Evolutionary conservation across 2,329 filamentous ascomycete species (phyloP).

Genomic region (Fusarium veterinarium): DNA sequence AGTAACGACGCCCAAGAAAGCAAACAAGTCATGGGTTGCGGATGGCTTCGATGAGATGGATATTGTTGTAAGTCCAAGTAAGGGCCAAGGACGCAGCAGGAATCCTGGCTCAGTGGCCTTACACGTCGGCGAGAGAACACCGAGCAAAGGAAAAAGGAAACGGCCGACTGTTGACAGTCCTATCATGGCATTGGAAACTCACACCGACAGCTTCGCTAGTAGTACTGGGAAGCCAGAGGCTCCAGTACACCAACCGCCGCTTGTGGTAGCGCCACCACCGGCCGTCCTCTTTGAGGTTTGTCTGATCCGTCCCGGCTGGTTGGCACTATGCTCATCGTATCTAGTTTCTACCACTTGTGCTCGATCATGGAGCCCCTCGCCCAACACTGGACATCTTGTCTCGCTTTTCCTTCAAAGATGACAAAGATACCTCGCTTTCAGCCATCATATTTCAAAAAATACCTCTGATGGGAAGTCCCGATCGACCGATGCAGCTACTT

Average conservation of each 20-base stretch:
- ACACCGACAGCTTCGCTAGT: slow-evolving; percentile 56
- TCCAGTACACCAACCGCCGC: slow-evolving; percentile 28
- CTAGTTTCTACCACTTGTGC: slow-evolving; percentile 71
- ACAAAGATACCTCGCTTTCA: slow-evolving; percentile 70
- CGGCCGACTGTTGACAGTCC: slow-evolving; percentile 74
- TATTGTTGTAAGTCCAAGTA: slow-evolving; percentile 64
- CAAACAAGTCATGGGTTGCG: slow-evolving; percentile 67
- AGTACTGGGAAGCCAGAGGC: slow-evolving; percentile 43
- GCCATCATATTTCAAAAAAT: slow-evolving; percentile 75
- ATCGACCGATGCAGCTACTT: slow-evolving; percentile 65
- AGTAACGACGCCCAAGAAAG: slow-evolving; percentile 70
- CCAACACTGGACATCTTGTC: slow-evolving; percentile 76
- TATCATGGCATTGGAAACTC: slow-evolving; percentile 67
- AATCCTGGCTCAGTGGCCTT: slow-evolving; percentile 56
- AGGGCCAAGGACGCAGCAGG: slow-evolving; percentile 57
- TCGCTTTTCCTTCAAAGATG: slow-evolving; percentile 72
- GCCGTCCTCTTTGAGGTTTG: slow-evolving; percentile 61
- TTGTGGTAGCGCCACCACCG: slow-evolving; percentile 41
- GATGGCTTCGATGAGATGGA: slow-evolving; percentile 83
- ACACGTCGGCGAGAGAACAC: slow-evolving; percentile 65
- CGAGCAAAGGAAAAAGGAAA: slow-evolving; percentile 78
- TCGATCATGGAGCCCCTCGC: slow-evolving; percentile 71
- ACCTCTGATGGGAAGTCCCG: slow-evolving; percentile 64
- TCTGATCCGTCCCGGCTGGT: slow-evolving; percentile 1
- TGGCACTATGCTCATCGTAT: slow-evolving; percentile 35